Evolutionary conservation across 108 stramenopile species (phyloP), one percentile per base, ranked within the genome.

Genomic region (Thalassiosira profunda): DNA sequence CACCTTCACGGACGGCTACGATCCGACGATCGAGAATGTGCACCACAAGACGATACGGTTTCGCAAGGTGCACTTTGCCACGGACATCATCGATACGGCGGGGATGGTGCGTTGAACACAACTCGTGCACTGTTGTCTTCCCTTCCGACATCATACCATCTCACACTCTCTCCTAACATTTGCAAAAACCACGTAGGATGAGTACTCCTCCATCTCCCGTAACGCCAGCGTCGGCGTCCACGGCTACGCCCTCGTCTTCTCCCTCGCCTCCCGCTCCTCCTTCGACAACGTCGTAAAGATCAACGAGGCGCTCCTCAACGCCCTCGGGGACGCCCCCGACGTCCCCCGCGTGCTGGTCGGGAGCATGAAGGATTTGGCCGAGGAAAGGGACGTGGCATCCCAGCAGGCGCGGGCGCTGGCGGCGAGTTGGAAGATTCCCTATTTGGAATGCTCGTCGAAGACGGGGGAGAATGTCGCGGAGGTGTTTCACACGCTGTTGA

Each of bases 81-180:
- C 92, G n/a, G 95, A 93, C 56, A 96, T 96, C 43, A 87, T 96
- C 34, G 95, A 96, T 55, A 93, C 95, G n/a, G 95, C 95, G 11
- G 95, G 95, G 15, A 93, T 96, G 92, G 87, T 85, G 70, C 42
- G 65, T 49, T 17, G 10, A 15, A 41, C 18, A n/a, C 12, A 25
- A 18, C 8, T 26, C 49, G 40, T 2, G 11, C 5, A 49, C 14
- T 63, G 21, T 40, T 5, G 6, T 31, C 36, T 24, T 15, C 18
- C 36, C 17, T 2, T 11, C 33, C 18, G 18, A 26, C 25, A 25
- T 12, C 49, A 51, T 20, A 61, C 29, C 45, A 4, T 11, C 59
- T 43, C 44, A 17, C 44, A 5, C 31, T n/a, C 17, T 58, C 25
- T 30, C 14, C 34, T 29, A 17, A 28, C 38, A 30, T 12, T 6